These are phyloP conservation scores for Phialocephala subalpina DNA, from an alignment of 2,329 filamentous ascomycete species.

Conservation along the genomic window DNA sequence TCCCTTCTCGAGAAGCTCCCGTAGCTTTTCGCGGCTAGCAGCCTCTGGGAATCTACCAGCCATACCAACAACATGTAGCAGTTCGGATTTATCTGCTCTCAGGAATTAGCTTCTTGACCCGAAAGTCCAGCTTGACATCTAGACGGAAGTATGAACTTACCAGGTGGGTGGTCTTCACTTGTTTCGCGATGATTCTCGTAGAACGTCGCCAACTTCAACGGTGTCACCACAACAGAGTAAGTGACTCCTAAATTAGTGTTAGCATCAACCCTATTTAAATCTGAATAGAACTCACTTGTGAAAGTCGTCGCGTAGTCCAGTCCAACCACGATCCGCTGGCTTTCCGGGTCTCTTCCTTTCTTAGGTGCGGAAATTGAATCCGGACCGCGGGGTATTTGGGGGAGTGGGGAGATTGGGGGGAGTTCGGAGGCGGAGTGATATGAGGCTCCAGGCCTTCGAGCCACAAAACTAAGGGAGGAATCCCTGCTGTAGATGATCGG, in stretches of 20 bases:
- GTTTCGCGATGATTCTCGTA: too few relatives aligned
- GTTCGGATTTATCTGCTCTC: neutral
- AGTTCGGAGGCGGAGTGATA: too few relatives aligned
- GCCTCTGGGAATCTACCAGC: conserved; percentile 80
- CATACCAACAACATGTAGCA: conserved; percentile 71
- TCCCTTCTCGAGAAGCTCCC: conserved; percentile 78
- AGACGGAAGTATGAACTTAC: too few relatives aligned
- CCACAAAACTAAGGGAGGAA: neutral
- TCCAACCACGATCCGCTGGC: neutral
- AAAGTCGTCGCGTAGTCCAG: neutral
- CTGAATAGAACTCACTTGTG: neutral
- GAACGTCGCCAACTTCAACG: too few relatives aligned
- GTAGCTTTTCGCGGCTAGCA: conserved; percentile 74
- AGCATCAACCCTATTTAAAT: neutral
- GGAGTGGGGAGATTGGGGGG: too few relatives aligned
- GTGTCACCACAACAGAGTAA: neutral
- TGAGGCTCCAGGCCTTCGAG: too few relatives aligned
- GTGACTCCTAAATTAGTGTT: neutral
- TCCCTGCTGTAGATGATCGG: neutral
- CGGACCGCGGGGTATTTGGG: too few relatives aligned
- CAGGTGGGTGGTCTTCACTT: too few relatives aligned
- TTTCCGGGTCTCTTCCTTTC: too few relatives aligned
- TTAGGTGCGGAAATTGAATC: too few relatives aligned
- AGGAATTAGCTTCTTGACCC: neutral
- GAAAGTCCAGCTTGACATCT: neutral